Evolutionary conservation across 2,329 filamentous ascomycete genomes (phyloP).

Genomic region (Endoconidiophora polonica): DNA sequence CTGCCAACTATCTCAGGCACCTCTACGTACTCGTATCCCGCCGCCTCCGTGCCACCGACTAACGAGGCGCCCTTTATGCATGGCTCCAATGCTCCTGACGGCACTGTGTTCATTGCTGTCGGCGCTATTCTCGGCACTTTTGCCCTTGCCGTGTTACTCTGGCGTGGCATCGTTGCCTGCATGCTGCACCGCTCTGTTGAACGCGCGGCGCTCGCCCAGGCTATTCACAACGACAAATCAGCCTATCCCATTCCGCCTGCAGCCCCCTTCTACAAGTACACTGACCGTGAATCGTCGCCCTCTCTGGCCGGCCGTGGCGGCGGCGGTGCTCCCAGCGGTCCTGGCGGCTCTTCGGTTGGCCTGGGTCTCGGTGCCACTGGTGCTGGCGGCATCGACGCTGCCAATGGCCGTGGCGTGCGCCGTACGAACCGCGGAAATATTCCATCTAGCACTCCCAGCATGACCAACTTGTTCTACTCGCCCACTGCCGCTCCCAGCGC

Average conservation of each 20-base stretch:
- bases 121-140: constrained; percentile 76
- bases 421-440: constrained; percentile 35
- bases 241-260: constrained; percentile 37
- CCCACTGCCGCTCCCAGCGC: constrained; percentile 65
- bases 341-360: not conserved
- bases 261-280: constrained; percentile 48
- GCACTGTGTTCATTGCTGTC: constrained; percentile 90
- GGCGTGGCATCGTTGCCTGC: constrained; percentile 78
- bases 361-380: not conserved
- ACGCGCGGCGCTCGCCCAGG: constrained; percentile 62
- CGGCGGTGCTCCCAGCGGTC: constrained; percentile 23
- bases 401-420: constrained; percentile 32
- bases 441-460: constrained; percentile 40
- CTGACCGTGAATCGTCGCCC: constrained; percentile 34
- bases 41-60: constrained; percentile 66
- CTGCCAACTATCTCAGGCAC: constrained; percentile 28
- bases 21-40: constrained; percentile 42
- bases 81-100: constrained; percentile 67
- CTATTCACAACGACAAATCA: constrained; percentile 52
- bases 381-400: constrained; percentile 15
- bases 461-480: constrained; percentile 78
- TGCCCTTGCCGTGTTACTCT: constrained; percentile 64
- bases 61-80: constrained; percentile 82
- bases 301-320: constrained; percentile 22
- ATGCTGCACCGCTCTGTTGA: constrained; percentile 83